Conservation (phyloP, 148 eudicot genomes). For the Cornus kousa region DNA sequence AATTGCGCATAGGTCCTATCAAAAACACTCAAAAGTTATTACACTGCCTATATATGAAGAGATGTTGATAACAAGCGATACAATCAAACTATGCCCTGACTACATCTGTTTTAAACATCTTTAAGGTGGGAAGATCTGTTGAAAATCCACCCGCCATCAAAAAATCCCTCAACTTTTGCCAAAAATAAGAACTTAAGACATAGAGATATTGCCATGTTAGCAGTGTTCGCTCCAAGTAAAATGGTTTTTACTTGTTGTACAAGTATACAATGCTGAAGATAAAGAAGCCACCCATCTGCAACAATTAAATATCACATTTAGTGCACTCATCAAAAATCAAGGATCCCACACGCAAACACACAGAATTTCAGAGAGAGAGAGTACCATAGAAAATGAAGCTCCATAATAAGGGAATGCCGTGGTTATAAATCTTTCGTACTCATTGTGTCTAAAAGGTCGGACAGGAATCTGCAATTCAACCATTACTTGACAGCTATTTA, state of each 20-base stretch:
- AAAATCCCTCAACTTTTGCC: not conserved
- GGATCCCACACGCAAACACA: not conserved
- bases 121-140: not conserved
- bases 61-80: not conserved
- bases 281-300: conserved; percentile 92
- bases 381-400: conserved; percentile 83
- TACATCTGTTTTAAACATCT: not conserved
- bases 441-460: conserved; percentile 84
- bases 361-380: not conserved
- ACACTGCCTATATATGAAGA: not conserved
- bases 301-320: not conserved
- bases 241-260: conserved; percentile 62
- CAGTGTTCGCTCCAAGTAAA: not conserved
- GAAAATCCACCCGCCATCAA: not conserved
- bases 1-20: no score
- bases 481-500: not conserved
- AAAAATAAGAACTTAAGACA: not conserved
- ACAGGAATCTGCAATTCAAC: conserved; percentile 72
- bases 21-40: no score
- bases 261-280: conserved; percentile 66
- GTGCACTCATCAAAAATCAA: not conserved
- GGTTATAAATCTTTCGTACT: conserved; percentile 82
- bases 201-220: not conserved
- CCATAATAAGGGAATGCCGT: conserved; percentile 91
- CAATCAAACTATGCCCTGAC: not conserved